Evolutionary conservation across 345 rosid genomes (phyloP).

Genomic region (Rhodamnia argentea): DNA sequence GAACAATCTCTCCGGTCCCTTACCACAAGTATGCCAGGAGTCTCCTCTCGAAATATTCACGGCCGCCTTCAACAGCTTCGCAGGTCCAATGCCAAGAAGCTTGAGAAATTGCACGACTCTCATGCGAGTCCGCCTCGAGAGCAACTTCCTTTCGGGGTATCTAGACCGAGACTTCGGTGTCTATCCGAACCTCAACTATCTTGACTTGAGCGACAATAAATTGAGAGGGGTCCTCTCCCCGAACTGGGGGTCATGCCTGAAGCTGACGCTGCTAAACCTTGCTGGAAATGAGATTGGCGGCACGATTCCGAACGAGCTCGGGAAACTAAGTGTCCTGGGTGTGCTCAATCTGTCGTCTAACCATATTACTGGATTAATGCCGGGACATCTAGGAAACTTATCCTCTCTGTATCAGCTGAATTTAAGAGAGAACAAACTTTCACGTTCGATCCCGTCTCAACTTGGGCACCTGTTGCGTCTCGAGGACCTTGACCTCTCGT

Average conservation of each 20-base stretch:
- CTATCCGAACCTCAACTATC: constrained; percentile 21
- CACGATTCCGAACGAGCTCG: not conserved
- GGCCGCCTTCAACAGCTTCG: not conserved
- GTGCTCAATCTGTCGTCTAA: not conserved
- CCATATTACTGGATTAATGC: not conserved
- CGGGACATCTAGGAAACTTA: not conserved
- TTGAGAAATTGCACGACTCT: not conserved
- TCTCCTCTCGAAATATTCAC: not conserved
- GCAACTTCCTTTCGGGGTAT: not conserved
- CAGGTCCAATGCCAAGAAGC: not conserved
- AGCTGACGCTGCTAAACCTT: not conserved
- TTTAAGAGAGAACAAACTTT: not conserved
- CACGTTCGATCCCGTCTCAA: not conserved
- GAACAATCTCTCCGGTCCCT: not conserved
- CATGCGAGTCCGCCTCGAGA: not conserved
- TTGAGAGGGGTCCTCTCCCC: constrained; percentile 16
- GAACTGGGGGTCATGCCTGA: constrained; percentile 15
- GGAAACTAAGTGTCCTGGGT: not conserved
- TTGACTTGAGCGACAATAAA: constrained; percentile 20
- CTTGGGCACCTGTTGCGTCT: not conserved
- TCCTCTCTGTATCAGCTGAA: not conserved
- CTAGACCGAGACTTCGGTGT: constrained; percentile 4
- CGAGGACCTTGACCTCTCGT: not conserved
- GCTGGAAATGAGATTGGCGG: not conserved
- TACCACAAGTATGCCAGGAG: not conserved